These are phyloP conservation scores for Mucor lusitanicus DNA, from an alignment of 371 early-diverging fungal species.

Conservation along the genomic window DNA sequence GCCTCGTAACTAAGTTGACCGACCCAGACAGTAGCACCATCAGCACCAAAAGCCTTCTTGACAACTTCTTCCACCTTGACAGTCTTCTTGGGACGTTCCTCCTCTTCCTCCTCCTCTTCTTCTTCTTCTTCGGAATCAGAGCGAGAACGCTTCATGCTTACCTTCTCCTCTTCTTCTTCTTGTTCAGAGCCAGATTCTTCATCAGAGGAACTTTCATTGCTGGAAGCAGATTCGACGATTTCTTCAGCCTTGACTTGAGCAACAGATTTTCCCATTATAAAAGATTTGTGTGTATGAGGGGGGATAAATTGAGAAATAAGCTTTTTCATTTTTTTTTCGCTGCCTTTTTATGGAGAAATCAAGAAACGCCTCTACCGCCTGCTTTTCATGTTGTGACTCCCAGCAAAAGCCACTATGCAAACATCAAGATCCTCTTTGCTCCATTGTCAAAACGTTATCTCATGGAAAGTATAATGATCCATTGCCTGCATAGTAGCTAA, in stretches of 20 bases:
- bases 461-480: background rate
- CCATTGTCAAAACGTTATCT: background rate
- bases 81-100: constrained; percentile 50
- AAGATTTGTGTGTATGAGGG: background rate
- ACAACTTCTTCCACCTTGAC: constrained; percentile 46
- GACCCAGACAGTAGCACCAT: constrained; percentile 61
- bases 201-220: constrained; percentile 7
- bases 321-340: background rate
- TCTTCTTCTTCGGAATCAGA: constrained; percentile 22
- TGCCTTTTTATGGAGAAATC: background rate
- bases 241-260: constrained; percentile 97
- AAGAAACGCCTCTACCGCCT: background rate
- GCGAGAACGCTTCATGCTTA: constrained; percentile 15
- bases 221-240: constrained; percentile 36
- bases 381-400: constrained; percentile 17
- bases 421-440: background rate
- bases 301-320: background rate
- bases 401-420: background rate
- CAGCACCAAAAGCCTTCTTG: constrained; percentile 38
- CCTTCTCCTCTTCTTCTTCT: constrained; percentile 39
- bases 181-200: constrained; percentile 21
- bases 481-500: background rate
- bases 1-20: constrained; percentile 73
- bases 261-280: constrained; percentile 77
- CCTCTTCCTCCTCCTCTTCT: constrained; percentile 26